Evolutionary conservation across 441 rosid genomes (phyloP), one percentile per base, ranked within the genome.

Genomic region (Arabidopsis hybrid): DNA sequence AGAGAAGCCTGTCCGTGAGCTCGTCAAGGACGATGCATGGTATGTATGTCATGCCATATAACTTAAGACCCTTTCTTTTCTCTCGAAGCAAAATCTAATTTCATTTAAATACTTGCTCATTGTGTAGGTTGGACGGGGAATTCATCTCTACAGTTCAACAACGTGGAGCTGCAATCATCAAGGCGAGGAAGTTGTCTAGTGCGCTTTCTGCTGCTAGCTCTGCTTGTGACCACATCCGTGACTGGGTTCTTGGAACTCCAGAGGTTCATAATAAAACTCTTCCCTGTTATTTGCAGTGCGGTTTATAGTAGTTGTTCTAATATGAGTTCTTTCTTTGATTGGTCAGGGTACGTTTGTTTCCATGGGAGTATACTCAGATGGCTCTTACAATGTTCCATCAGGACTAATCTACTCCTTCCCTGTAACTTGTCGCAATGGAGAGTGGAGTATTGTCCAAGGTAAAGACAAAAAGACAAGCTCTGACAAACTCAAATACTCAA

Each of bases 221-320:
- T 70, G 99, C 99, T 47, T 90, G 99, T 77, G 97, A 90, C 74
- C 99, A 92, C 78, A 86, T 92, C 40, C 97, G 87, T 61, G 91
- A 94, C 79, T 94, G 97, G 99, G 95, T 94, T 77, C 89, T 91
- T 77, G 98, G 95, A 85, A 91, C 97, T 66, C 93, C 96, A 21
- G 89, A 91, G 95, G 98, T 93, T 61, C 17, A 26, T 35, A 55
- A 34, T 2, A 34, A 59, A 7, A 35, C 62, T 18, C 62, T 43
- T 26, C 63, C 2, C 50, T 16, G 6, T 60, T 12, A 60, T 13
- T 8, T 7, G 10, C 58, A 2, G 3, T 40, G 1, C 7, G 1
- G 63, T 62, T 32, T 58, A 34, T 39, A 6, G 10, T 56, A 10
- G 10, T 2, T 53, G 3, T 78, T 32, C 64, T 35, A 65, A 60